These are phyloP conservation scores for Colletotrichum tropicicola DNA, from an alignment of 2,329 filamentous ascomycete genomes.

Conservation along the genomic window DNA sequence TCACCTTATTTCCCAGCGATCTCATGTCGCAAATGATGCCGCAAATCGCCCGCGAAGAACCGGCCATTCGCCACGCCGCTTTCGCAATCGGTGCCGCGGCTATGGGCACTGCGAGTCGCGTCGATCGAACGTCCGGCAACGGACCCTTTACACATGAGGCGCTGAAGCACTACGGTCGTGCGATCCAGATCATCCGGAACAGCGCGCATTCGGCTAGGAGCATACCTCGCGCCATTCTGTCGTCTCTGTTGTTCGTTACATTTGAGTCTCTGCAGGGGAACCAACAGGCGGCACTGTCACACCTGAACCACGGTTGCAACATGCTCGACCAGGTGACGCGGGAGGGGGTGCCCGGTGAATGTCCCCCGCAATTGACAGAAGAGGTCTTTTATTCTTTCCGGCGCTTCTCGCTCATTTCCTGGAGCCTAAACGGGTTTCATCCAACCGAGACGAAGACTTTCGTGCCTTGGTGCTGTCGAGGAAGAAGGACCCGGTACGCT, in stretches of 20 bases:
- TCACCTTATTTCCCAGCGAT: slow-evolving; percentile 7
- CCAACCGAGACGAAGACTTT: neutral
- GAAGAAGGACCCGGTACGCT: slow-evolving; percentile 8
- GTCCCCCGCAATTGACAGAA: slow-evolving; percentile 6
- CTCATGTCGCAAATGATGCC: slow-evolving; percentile 30
- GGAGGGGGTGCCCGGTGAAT: neutral
- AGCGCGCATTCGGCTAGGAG: slow-evolving; percentile 41
- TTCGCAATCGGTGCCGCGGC: slow-evolving; percentile 49
- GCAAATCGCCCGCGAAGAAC: slow-evolving; percentile 23
- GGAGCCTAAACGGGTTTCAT: slow-evolving; percentile 8
- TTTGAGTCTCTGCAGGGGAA: slow-evolving; percentile 51
- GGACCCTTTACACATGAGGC: slow-evolving; percentile 31
- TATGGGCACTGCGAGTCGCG: slow-evolving; percentile 40
- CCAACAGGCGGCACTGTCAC: slow-evolving; percentile 47
- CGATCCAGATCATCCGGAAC: slow-evolving; percentile 44
- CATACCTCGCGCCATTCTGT: slow-evolving; percentile 46
- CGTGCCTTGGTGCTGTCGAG: slow-evolving; percentile 24
- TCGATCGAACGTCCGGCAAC: neutral
- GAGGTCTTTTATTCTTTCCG: slow-evolving; percentile 8
- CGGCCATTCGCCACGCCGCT: slow-evolving; percentile 46
- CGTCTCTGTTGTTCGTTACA: slow-evolving; percentile 50
- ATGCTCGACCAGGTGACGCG: slow-evolving; percentile 6
- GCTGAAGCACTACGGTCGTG: slow-evolving; percentile 50
- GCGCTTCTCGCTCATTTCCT: slow-evolving; percentile 10
- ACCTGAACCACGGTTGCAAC: slow-evolving; percentile 44